Evolutionary conservation across 2,329 filamentous ascomycete species (phyloP), one percentile per base, ranked within the genome.

Genomic region (Aspergillus brasiliensis): DNA sequence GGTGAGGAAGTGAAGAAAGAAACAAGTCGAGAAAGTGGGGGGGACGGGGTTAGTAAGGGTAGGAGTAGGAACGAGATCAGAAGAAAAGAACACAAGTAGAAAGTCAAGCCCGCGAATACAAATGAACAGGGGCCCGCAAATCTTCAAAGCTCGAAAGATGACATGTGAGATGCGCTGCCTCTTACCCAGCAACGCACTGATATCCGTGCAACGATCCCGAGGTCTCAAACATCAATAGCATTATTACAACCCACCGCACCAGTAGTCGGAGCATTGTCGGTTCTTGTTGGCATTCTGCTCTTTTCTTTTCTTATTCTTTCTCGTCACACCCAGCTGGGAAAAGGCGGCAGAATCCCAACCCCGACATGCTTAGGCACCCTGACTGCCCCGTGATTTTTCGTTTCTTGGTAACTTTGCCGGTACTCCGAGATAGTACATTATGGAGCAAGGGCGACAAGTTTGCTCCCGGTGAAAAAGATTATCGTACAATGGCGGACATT

Each of bases 401-500:
- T 31, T 60, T 58, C 51, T 57, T 48, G 55, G 31, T 63, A 51
- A 61, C 55, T 58, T 62, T 51, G 57, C 58, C 60, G 42, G 59
- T 37, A 57, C 52, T 62, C 54, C 71, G 65, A 64, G 57, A 67
- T 68, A 60, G 59, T 61, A 56, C 64, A 66, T 72, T 69, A 73
- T 71, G 67, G 67, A 60, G 52, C 25, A 55, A 66, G 64, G 66
- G 66, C 52, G 60, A 62, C 56, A 60, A 64, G 59, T 58, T 64
- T 62, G 55, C 62, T 66, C 59, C 66, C 63, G 63, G 68, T 67
- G 67, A 72, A 69, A 68, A 75, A 78, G 69, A 80, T 77, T 81
- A 81, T 80, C 75, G 75, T 78, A 79, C 78, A 77, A 71, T 71
- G 70, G 70, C 68, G 70, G 68, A 69, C 65, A 69, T 69, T 69